phyloP scores from a whole-genome alignment of 352 stramenopile species.

The Phytopythium helicoides region DNA sequence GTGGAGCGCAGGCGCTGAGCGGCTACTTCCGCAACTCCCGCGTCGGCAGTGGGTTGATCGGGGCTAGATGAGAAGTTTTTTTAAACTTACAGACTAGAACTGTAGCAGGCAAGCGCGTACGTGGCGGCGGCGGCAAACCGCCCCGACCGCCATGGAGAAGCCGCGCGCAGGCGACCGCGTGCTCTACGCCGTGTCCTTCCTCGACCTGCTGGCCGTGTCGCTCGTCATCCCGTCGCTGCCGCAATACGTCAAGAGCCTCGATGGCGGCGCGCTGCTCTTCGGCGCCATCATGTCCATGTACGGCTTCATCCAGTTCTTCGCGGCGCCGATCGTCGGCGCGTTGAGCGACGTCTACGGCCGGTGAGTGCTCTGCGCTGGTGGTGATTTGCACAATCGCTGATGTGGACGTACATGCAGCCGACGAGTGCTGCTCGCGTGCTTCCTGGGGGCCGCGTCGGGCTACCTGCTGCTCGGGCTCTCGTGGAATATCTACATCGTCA shows the following conservation, averaged over 20 bases:
- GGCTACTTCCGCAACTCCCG: not conserved
- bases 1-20: too few species aligned
- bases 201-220: constrained; percentile 80
- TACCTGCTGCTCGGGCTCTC: constrained; percentile 73
- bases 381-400: too few species aligned
- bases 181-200: constrained; percentile 77
- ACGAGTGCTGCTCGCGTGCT: constrained; percentile 58
- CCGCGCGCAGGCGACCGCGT: constrained; percentile 33
- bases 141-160: too few species aligned
- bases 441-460: constrained; percentile 52
- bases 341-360: constrained; percentile 75
- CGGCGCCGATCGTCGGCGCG: constrained; percentile 64
- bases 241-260: constrained; percentile 77
- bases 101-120: not conserved
- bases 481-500: constrained; percentile 76
- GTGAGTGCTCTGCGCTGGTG: not conserved
- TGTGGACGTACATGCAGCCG: constrained; percentile 11
- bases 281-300: constrained; percentile 84
- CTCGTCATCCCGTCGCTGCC: constrained; percentile 84
- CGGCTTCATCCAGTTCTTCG: constrained; percentile 84
- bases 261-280: constrained; percentile 63
- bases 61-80: too few species aligned
- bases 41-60: too few species aligned
- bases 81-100: too few species aligned
- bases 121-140: too few species aligned